Evolutionary conservation across 176 grass and related monocot genomes (phyloP), one percentile per base, ranked within the genome.

Genomic region (Musa troglodytarum): DNA sequence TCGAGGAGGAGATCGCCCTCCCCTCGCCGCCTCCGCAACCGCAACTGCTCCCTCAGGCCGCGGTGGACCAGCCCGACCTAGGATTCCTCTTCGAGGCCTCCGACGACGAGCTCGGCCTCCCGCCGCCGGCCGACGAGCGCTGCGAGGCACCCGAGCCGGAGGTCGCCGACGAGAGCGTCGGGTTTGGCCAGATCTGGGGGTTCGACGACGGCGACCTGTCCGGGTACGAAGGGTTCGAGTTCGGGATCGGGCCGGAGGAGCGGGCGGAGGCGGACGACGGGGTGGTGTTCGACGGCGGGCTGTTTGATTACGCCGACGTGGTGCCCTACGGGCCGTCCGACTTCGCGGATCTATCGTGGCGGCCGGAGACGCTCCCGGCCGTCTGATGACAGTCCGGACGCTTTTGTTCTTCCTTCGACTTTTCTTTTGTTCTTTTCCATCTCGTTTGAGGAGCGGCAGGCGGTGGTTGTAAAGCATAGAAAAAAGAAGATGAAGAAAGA

Each of bases 71-170:
- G 2, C 70, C 67, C 63, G 80, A 87, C 54, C 80, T 87, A 0
- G 85, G 80, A 8, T 87, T 76, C 63, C 80, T 87, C 29, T 69
- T 83, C 20, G 85, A 79, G 68, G 85, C 85, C 50, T 87, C 85
- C 11, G 85, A 87, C 68, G 85, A 87, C 52, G 85, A 87, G 80
- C 80, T 87, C 9, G 85, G 85, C 11, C 43, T 87, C 7, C n/a
- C 83, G 21, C 85, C 85, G 14, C 62, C 54, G 19, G 28, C 83
- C 12, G 3, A 23, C 11, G 54, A 63, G 25, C 34, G 34, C 34
- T 43, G 34, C n/a, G 66, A 52, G 20, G 79, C 57, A 13, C 65
- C 65, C 3, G 65, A 19, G 1, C 25, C 43, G 8, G 29, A 17
- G 11, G 62, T 26, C 63, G 75, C 25, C 17, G 67, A 8, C 7